phyloP scores from a whole-genome alignment of 345 rosid genomes.

The Eucalyptus globulus region DNA sequence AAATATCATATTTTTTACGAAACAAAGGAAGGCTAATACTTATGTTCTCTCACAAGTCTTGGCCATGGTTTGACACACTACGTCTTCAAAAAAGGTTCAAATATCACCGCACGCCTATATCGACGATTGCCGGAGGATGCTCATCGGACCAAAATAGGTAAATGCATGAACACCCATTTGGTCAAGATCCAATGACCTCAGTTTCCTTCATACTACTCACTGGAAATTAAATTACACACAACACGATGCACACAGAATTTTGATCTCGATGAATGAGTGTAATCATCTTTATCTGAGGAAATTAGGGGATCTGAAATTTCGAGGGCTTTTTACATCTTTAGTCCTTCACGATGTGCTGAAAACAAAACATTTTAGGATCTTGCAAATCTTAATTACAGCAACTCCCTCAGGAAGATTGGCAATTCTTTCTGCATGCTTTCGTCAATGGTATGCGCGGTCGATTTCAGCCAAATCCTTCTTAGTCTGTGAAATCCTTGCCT shows the following conservation, averaged over 20 bases:
- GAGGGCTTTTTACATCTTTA: neutral
- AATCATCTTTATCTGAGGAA: neutral
- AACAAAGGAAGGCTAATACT: neutral
- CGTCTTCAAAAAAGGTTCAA: neutral
- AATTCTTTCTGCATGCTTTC: conserved; percentile 71
- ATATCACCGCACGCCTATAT: neutral
- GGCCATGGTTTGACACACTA: neutral
- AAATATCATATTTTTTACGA: neutral
- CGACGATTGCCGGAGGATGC: neutral
- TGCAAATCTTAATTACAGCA: conserved; percentile 74
- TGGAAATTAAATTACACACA: neutral
- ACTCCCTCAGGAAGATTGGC: conserved; percentile 85
- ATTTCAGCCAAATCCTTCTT: conserved; percentile 84
- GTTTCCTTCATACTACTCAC: neutral
- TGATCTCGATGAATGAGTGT: conserved; percentile 9
- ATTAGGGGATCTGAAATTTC: neutral
- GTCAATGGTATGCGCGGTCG: conserved; percentile 39
- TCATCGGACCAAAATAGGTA: neutral
- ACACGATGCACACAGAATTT: neutral
- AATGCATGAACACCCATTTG: neutral
- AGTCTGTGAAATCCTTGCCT: conserved; percentile 76
- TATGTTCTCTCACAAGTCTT: neutral
- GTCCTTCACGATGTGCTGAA: neutral
- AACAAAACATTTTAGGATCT: neutral
- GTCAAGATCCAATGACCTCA: neutral